Evolutionary conservation across 805 yeast genomes (phyloP).

Genomic region (Candida mattraensis): DNA sequence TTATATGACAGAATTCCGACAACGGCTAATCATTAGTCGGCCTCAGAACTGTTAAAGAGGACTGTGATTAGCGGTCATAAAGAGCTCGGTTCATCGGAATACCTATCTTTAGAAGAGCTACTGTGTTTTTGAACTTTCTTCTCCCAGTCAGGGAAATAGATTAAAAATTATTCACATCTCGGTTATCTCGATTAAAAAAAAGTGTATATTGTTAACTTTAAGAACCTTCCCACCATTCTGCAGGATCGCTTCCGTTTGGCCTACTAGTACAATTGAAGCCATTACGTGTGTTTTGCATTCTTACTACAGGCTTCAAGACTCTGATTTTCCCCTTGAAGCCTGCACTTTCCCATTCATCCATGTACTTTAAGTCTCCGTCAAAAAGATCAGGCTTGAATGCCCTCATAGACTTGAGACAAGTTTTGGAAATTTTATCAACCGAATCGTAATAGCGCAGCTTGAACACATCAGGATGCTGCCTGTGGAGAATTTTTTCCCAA

Average conservation of each 20-base stretch:
- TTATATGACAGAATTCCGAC: too few species aligned
- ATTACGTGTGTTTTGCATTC: conserved; percentile 21
- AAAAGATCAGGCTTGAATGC: conserved; percentile 27
- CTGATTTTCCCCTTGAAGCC: conserved; percentile 18
- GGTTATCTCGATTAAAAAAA: too few species aligned
- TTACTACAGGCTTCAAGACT: conserved; percentile 21
- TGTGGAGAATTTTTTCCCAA: conserved; percentile 20
- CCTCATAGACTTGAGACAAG: conserved; percentile 23
- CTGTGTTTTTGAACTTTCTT: too few species aligned
- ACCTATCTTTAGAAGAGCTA: too few species aligned
- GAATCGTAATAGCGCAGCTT: conserved; percentile 23
- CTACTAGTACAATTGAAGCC: conserved; percentile 24
- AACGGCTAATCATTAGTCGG: too few species aligned
- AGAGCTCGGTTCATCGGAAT: too few species aligned
- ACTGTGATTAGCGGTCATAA: too few species aligned
- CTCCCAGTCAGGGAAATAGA: too few species aligned
- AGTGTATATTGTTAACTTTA: too few species aligned
- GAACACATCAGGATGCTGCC: conserved; percentile 22
- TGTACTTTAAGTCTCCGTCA: conserved; percentile 33
- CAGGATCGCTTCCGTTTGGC: conserved; percentile 26
- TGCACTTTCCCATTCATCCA: conserved; percentile 22
- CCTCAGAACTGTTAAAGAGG: too few species aligned
- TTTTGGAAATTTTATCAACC: conserved; percentile 20
- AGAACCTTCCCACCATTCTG: conserved; percentile 24
- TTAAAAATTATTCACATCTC: background rate